Conservation (phyloP, 2,329 filamentous ascomycete species). For the Raffaelea albimanens region DNA sequence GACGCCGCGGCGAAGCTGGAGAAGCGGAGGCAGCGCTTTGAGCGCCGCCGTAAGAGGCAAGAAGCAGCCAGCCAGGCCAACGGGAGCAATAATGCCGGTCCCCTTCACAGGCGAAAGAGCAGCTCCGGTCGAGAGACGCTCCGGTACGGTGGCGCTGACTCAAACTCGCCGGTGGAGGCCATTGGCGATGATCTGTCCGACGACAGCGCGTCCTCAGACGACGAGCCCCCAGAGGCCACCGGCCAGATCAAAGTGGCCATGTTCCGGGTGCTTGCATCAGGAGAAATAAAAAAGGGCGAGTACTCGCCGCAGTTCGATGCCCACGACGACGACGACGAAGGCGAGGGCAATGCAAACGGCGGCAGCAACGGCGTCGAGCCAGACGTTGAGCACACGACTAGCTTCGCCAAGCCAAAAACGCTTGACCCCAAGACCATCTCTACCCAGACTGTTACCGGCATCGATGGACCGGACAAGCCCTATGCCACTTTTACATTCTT, state of each 20-base stretch:
- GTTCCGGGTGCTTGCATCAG: slow-evolving; percentile 88
- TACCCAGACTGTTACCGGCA: slow-evolving; percentile 97
- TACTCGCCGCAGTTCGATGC: slow-evolving; percentile 97
- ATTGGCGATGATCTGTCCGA: slow-evolving; percentile 50
- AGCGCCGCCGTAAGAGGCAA: slow-evolving; percentile 56
- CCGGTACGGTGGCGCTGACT: slow-evolving; percentile 67
- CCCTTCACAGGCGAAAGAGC: slow-evolving; percentile 26
- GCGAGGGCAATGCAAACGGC: slow-evolving; percentile 34
- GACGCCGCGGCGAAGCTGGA: slow-evolving; percentile 85
- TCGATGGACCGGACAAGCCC: slow-evolving; percentile 90
- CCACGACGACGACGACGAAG: slow-evolving; percentile 83
- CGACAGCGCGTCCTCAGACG: slow-evolving; percentile 64
- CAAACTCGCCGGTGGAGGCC: slow-evolving; percentile 63
- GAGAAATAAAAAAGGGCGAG: slow-evolving; percentile 95
- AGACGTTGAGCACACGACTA: slow-evolving; percentile 92
- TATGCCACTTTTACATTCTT: slow-evolving; percentile 98
- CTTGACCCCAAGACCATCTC: slow-evolving; percentile 96
- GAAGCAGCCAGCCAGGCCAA: slow-evolving; percentile 28
- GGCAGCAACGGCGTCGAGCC: slow-evolving; percentile 54
- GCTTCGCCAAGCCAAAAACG: slow-evolving; percentile 93
- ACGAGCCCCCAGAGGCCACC: slow-evolving; percentile 85
- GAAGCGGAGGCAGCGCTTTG: slow-evolving; percentile 73
- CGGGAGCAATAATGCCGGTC: slow-evolving; percentile 22
- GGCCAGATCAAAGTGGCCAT: slow-evolving; percentile 98
- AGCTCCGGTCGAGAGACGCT: slow-evolving; percentile 49